These are phyloP conservation scores for Naumovozyma dairenensis DNA, from an alignment of 805 yeast genomes.

Conservation along the genomic window DNA sequence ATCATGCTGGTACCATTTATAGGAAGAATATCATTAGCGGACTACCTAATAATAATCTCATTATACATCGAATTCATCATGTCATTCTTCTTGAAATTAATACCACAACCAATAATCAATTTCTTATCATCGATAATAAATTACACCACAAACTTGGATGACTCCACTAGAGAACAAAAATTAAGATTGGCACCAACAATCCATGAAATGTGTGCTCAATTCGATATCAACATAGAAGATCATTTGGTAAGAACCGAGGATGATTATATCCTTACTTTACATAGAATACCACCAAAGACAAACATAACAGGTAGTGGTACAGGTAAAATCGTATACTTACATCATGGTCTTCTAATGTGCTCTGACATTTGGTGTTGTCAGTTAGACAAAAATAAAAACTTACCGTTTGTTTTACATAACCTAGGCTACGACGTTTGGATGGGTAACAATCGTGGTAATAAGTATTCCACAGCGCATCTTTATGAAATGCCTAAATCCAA, in stretches of 20 bases:
- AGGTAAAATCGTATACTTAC: constrained; percentile 61
- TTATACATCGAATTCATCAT: constrained; percentile 43
- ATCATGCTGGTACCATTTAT: constrained; percentile 4
- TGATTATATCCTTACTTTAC: constrained; percentile 65
- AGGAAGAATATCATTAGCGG: constrained; percentile 34
- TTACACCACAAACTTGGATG: constrained; percentile 12
- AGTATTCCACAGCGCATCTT: constrained; percentile 76
- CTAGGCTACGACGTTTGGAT: constrained; percentile 90
- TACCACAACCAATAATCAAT: constrained; percentile 37
- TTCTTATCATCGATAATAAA: constrained; percentile 27
- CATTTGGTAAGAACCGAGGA: constrained; percentile 72
- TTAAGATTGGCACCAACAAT: constrained; percentile 37
- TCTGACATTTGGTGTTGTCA: constrained; percentile 71
- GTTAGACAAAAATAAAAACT: constrained; percentile 37
- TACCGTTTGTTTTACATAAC: constrained; percentile 72
- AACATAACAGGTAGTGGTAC: constrained; percentile 13
- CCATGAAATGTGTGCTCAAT: constrained; percentile 54
- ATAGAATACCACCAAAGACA: constrained; percentile 45
- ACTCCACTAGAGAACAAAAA: constrained; percentile 12
- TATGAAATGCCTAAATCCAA: constrained; percentile 31
- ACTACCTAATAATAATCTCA: constrained; percentile 41
- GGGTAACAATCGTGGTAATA: constrained; percentile 89
- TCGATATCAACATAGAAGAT: constrained; percentile 64
- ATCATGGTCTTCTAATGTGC: constrained; percentile 86
- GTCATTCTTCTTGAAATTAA: constrained; percentile 34